These are phyloP conservation scores for Eimeria brunetti DNA, from an alignment of 169 alveolate genomes.

Conservation along the genomic window DNA sequence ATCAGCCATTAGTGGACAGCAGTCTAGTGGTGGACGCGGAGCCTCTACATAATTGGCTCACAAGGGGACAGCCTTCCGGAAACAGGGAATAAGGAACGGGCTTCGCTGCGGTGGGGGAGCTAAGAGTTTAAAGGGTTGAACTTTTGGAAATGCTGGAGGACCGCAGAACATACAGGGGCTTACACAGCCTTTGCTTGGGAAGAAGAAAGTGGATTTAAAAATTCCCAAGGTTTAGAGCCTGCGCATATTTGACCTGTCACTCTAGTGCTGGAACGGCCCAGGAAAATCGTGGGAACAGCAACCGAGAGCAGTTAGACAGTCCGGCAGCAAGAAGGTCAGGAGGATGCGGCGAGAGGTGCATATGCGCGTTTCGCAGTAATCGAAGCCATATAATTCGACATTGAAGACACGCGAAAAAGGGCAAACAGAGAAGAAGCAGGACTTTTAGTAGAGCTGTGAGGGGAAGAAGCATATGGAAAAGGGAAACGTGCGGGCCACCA, in stretches of 20 bases:
- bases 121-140: not conserved
- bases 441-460: no score
- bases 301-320: not conserved
- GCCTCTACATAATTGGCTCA: not conserved
- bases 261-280: not conserved
- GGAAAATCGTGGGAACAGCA: not conserved
- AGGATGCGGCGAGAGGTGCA: no score
- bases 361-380: no score
- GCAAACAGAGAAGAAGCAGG: not conserved
- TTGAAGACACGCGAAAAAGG: not conserved
- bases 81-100: not conserved
- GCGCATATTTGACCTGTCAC: not conserved
- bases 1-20: not conserved
- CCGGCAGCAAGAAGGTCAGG: not conserved
- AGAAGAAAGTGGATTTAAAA: not conserved
- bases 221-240: not conserved
- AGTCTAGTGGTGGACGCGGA: not conserved
- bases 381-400: not conserved
- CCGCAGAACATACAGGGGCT: not conserved
- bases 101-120: not conserved
- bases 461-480: not conserved
- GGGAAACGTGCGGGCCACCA: not conserved
- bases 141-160: not conserved
- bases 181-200: not conserved
- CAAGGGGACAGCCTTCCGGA: not conserved